Percentiles rank a stretch among this genome's conserved stretches.
phyloP scores from a whole-genome alignment of 208 protist species.

The Leishmania major region DNA sequence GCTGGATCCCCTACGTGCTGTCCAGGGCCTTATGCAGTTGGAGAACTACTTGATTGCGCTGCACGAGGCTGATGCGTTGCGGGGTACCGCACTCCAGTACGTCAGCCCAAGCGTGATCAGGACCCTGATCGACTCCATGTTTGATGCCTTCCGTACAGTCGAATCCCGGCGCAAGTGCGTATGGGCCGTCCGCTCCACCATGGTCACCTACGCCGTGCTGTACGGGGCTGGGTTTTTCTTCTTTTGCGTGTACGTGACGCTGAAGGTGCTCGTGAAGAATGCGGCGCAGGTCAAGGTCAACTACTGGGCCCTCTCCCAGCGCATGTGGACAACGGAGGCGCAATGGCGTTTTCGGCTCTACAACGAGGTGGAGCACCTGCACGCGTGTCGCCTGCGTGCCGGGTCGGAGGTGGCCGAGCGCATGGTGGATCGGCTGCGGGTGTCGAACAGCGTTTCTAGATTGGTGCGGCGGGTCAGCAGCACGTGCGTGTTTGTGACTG shows the following conservation, averaged over 20 bases:
- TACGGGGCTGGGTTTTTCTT: slow-evolving; percentile 64
- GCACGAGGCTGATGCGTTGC: slow-evolving; percentile 51
- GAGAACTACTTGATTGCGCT: slow-evolving; percentile 81
- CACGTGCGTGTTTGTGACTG: slow-evolving; percentile 53
- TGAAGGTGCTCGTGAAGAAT: slow-evolving; percentile 78
- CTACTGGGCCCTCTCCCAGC: slow-evolving; percentile 49
- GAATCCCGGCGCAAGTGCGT: slow-evolving; percentile 38
- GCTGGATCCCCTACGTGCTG: slow-evolving; percentile 63
- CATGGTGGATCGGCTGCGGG: slow-evolving; percentile 56
- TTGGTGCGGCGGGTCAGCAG: slow-evolving; percentile 64
- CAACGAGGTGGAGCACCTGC: slow-evolving; percentile 83
- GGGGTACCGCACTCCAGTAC: slow-evolving; percentile 50
- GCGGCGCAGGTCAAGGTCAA: slow-evolving; percentile 67
- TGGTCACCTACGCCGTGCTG: slow-evolving; percentile 46
- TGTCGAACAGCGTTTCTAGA: slow-evolving; percentile 46
- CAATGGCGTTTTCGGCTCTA: slow-evolving; percentile 80
- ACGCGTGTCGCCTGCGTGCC: slow-evolving; percentile 49
- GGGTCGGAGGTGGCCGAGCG: slow-evolving; percentile 48
- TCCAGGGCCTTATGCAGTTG: slow-evolving; percentile 71
- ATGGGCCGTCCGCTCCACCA: slow-evolving; percentile 37
- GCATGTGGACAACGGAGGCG: slow-evolving; percentile 62
- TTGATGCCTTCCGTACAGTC: slow-evolving; percentile 73
- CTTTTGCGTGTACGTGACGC: slow-evolving; percentile 46
- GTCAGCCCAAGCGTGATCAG: slow-evolving; percentile 38
- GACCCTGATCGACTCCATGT: slow-evolving; percentile 56